Conservation (phyloP, 176 grass and related monocot species). For the Avena atlantica region DNA sequence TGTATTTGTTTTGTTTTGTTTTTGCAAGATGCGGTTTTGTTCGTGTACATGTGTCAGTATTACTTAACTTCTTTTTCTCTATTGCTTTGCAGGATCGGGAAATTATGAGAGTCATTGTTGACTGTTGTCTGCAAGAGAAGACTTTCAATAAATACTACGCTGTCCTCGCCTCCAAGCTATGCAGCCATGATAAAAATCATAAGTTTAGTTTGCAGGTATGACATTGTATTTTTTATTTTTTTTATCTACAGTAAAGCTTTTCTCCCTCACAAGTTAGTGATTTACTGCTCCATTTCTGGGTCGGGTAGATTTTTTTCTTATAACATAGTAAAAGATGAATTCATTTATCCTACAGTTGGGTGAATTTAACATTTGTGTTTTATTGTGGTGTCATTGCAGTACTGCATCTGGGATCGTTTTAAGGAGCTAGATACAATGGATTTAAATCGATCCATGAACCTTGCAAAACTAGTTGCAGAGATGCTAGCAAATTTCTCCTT, state of each 20-base stretch:
- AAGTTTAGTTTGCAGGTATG: constrained; percentile 93
- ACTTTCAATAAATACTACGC: constrained; percentile 95
- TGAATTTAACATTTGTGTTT: constrained; percentile 3
- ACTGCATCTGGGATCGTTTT: constrained; percentile 92
- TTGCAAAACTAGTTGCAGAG: constrained; percentile 78
- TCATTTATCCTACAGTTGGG: neutral
- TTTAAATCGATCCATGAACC: constrained; percentile 71
- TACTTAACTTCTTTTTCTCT: constrained; percentile 26
- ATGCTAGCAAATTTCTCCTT: constrained; percentile 77
- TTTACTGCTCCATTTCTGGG: neutral
- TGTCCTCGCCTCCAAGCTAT: constrained; percentile 87
- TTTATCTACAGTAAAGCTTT: constrained; percentile 13
- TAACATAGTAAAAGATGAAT: constrained; percentile 19
- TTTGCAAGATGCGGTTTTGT: constrained; percentile 2
- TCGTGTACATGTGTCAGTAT: constrained; percentile 30
- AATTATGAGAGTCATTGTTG: constrained; percentile 93
- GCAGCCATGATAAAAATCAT: constrained; percentile 89
- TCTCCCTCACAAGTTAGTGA: neutral
- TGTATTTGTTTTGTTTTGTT: neutral
- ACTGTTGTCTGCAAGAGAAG: constrained; percentile 96
- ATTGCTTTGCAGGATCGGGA: constrained; percentile 71
- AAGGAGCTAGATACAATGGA: constrained; percentile 90
- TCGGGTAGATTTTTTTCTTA: neutral
- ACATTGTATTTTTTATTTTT: neutral
- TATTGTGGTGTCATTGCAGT: constrained; percentile 52